Evolutionary conservation across 2,329 filamentous ascomycete genomes (phyloP).

Genomic region (Aspergillus fructus): DNA sequence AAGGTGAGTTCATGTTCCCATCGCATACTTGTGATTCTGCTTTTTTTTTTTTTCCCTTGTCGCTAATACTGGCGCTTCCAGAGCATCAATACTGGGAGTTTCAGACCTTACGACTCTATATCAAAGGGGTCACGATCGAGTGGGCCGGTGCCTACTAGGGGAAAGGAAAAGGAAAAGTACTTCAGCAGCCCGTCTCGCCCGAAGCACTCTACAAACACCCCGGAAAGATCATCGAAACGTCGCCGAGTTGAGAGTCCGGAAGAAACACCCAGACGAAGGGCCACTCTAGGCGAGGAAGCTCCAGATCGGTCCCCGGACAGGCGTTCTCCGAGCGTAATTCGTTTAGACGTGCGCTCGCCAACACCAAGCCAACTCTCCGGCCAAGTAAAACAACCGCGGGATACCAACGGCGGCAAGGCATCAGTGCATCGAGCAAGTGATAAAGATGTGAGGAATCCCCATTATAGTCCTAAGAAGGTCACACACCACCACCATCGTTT

Average conservation of each 20-base stretch:
- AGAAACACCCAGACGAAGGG: neutral
- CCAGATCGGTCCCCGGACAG: conserved; percentile 6
- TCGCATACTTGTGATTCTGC: too few relatives aligned
- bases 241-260: conserved; percentile 24
- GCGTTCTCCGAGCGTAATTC: conserved; percentile 8
- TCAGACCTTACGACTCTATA: conserved; percentile 27
- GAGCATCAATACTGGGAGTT: conserved; percentile 7
- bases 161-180: conserved; percentile 10
- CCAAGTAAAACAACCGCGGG: conserved; percentile 1
- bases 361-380: conserved; percentile 19
- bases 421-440: conserved; percentile 25
- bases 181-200: conserved; percentile 9
- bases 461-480: conserved; percentile 5
- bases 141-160: conserved; percentile 32
- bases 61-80: neutral
- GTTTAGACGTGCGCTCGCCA: conserved; percentile 20
- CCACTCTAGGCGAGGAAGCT: conserved; percentile 22
- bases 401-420: neutral
- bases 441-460: conserved; percentile 11
- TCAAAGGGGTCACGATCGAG: conserved; percentile 28
- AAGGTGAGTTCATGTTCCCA: conserved; percentile 12
- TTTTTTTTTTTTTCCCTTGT: neutral
- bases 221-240: conserved; percentile 29
- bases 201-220: conserved; percentile 16
- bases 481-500: neutral